These are phyloP conservation scores for Carpinus viminea DNA, from an alignment of 306 rosid species.

Conservation along the genomic window DNA sequence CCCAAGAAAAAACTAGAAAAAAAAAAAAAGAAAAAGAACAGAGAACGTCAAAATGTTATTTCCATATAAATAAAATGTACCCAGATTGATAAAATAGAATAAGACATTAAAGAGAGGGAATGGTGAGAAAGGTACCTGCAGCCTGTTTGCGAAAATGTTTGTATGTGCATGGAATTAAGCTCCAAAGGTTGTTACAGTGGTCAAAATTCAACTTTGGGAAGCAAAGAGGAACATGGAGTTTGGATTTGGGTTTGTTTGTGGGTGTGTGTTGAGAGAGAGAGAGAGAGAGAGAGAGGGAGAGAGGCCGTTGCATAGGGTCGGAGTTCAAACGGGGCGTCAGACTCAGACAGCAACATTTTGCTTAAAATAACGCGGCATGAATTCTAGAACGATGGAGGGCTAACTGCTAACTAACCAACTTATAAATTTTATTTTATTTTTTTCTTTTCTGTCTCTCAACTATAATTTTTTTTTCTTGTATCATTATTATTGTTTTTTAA, in stretches of 20 bases:
- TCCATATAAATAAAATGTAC: too few species aligned
- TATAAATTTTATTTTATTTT: neutral
- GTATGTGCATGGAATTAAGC: too few species aligned
- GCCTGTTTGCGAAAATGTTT: too few species aligned
- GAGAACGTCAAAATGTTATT: neutral
- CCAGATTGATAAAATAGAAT: too few species aligned
- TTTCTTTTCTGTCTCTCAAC: too few species aligned
- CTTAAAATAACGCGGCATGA: slow-evolving; percentile 51
- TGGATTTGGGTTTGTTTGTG: slow-evolving; percentile 48
- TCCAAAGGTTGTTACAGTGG: too few species aligned
- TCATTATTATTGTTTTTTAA: too few species aligned
- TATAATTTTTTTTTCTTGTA: too few species aligned
- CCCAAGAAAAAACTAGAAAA: neutral
- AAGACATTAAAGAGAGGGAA: too few species aligned
- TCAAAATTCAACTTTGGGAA: too few species aligned
- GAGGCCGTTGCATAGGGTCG: slow-evolving; percentile 52
- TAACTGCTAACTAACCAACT: slow-evolving; percentile 29
- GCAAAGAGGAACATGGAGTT: slow-evolving; percentile 43
- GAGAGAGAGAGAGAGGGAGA: slow-evolving; percentile 37
- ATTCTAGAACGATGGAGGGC: slow-evolving; percentile 24
- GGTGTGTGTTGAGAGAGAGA: slow-evolving; percentile 24
- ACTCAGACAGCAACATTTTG: slow-evolving; percentile 31
- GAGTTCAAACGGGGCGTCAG: slow-evolving; percentile 44
- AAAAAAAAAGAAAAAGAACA: neutral
- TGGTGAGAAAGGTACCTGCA: too few species aligned